Evolutionary conservation across 2,329 filamentous ascomycete genomes (phyloP).

Genomic region (Sporothrix schenckii): DNA sequence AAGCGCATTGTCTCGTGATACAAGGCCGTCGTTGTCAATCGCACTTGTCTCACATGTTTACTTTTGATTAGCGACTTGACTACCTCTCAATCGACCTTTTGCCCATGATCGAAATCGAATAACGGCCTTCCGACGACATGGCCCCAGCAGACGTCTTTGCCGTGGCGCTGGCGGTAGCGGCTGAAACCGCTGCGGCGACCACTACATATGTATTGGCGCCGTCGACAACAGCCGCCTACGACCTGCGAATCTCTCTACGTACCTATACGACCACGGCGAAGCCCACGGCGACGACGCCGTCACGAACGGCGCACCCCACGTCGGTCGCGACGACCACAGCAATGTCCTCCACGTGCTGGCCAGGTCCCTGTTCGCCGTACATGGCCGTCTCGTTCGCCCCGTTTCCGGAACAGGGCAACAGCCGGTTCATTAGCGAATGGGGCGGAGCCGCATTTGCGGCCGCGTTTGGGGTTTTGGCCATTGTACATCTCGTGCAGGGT

Average conservation of each 20-base stretch:
- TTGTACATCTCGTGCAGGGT: constrained; percentile 11
- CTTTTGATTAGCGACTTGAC: not conserved
- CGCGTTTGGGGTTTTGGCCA: not conserved
- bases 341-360: constrained; percentile 8
- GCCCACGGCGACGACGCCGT: not conserved
- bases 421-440: constrained; percentile 1
- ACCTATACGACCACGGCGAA: not conserved
- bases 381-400: constrained; percentile 16
- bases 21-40: too few species aligned
- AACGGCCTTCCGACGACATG: not conserved
- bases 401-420: not conserved
- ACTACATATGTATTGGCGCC: not conserved
- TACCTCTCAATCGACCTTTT: not conserved
- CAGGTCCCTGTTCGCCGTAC: constrained; percentile 2
- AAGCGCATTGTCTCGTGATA: too few species aligned
- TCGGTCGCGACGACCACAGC: not conserved
- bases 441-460: constrained; percentile 22
- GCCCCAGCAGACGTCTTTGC: constrained; percentile 4
- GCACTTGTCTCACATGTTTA: too few species aligned
- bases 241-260: too few species aligned
- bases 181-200: not conserved
- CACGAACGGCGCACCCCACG: not conserved
- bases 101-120: not conserved
- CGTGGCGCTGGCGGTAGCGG: constrained; percentile 11
- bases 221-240: not conserved